Evolutionary conservation across 2,329 filamentous ascomycete genomes (phyloP).

Genomic region (Aspergillus tubingensis): DNA sequence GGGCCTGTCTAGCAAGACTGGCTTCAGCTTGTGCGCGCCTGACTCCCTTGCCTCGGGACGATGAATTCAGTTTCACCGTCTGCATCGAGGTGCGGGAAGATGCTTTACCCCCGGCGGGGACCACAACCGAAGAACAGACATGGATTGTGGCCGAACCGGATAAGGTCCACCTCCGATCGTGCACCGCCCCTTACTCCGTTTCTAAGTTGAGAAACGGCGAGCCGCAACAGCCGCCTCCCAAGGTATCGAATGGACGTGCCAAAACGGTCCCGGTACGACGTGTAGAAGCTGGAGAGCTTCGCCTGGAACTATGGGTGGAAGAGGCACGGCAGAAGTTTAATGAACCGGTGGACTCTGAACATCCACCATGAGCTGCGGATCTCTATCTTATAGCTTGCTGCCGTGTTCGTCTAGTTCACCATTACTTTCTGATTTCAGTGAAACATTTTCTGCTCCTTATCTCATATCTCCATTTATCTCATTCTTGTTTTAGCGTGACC

Average conservation of each 20-base stretch:
- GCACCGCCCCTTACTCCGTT: conserved; percentile 43
- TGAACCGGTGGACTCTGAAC: conserved; percentile 42
- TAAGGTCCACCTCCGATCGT: conserved; percentile 41
- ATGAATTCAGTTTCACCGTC: conserved; percentile 53
- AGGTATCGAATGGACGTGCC: conserved; percentile 49
- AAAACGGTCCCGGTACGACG: conserved; percentile 63
- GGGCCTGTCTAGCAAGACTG: conserved; percentile 48
- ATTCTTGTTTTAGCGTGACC: conserved; percentile 45
- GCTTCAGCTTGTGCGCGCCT: conserved; percentile 47
- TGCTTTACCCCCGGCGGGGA: conserved; percentile 49
- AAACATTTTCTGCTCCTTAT: conserved; percentile 20
- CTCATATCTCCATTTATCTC: conserved; percentile 26
- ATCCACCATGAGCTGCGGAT: conserved; percentile 33
- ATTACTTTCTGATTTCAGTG: conserved; percentile 16
- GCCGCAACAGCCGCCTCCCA: conserved; percentile 35
- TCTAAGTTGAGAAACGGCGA: conserved; percentile 41
- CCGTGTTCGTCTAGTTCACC: conserved; percentile 17
- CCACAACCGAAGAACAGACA: conserved; percentile 53
- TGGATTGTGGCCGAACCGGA: conserved; percentile 63
- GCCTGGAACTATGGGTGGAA: conserved; percentile 71
- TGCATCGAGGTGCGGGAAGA: conserved; percentile 52
- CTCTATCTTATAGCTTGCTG: conserved; percentile 6
- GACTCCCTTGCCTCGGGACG: conserved; percentile 46
- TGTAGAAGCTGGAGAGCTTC: conserved; percentile 65
- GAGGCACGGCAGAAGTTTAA: conserved; percentile 59